Percentiles rank a stretch among this genome's conserved stretches.
These are phyloP conservation scores for Xylaria telfairii DNA, from an alignment of 495 filamentous ascomycete genomes.

Conservation along the genomic window DNA sequence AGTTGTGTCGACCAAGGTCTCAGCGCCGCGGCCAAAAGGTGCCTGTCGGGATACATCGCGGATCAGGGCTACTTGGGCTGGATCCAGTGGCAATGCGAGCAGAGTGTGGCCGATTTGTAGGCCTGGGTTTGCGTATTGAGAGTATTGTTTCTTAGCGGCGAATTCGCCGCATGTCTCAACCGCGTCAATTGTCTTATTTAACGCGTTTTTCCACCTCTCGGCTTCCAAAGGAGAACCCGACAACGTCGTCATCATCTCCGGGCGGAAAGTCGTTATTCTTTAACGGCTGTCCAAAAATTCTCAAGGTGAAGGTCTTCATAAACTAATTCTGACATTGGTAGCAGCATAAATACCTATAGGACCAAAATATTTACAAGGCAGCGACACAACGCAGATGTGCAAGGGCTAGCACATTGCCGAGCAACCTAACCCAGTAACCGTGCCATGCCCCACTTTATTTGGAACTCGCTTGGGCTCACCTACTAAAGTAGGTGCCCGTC, in stretches of 20 bases:
- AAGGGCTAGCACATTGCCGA: background rate
- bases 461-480: too few relatives aligned
- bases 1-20: conserved; percentile 49
- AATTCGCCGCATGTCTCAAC: conserved; percentile 12
- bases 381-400: background rate
- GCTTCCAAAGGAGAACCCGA: background rate
- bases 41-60: conserved; percentile 42
- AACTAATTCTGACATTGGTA: background rate
- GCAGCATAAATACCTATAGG: background rate
- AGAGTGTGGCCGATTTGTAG: conserved; percentile 42
- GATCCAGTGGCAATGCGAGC: conserved; percentile 47
- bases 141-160: background rate
- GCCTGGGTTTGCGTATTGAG: conserved; percentile 40
- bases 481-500: too few relatives aligned
- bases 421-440: background rate
- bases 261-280: background rate
- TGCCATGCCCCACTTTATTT: too few relatives aligned
- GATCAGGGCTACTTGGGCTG: conserved; percentile 31
- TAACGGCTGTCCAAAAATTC: background rate
- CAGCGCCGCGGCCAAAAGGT: conserved; percentile 50
- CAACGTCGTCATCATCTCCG: background rate
- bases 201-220: background rate
- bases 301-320: background rate
- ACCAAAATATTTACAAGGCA: too few relatives aligned
- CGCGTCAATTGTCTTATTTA: background rate